Percentiles rank a stretch among this genome's conserved stretches.
Evolutionary conservation across 768 basidiomycete genomes (phyloP).

Genomic region (Rhodosporidiobolus sp.): DNA sequence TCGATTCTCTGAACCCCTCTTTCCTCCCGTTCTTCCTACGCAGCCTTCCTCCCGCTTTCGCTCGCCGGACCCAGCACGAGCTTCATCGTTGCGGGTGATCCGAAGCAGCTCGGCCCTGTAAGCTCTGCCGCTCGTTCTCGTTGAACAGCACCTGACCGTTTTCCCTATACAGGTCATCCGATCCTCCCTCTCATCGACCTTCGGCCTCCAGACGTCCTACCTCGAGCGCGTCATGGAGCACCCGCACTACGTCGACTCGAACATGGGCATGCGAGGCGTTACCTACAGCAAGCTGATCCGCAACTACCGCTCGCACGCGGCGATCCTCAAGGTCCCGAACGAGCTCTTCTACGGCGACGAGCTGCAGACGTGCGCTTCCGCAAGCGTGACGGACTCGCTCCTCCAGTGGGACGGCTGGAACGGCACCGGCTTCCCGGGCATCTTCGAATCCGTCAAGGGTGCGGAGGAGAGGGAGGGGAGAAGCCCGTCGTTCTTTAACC

Average conservation of each 20-base stretch:
- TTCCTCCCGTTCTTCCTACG: background rate
- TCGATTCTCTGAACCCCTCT: background rate
- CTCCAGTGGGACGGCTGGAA: slow-evolving; percentile 45
- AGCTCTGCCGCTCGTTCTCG: background rate
- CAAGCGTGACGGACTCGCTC: slow-evolving; percentile 1
- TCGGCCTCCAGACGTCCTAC: slow-evolving; percentile 46
- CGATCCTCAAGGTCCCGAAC: slow-evolving; percentile 47
- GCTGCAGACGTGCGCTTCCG: slow-evolving; percentile 40
- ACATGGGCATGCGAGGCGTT: background rate
- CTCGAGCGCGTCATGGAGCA: slow-evolving; percentile 48
- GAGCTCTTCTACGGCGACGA: slow-evolving; percentile 48
- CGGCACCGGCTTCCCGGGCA: slow-evolving; percentile 44
- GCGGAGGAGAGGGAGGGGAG: slow-evolving; percentile 48
- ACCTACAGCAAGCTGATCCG: slow-evolving; percentile 34
- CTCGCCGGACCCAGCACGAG: slow-evolving; percentile 22
- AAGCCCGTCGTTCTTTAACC: slow-evolving; percentile 47
- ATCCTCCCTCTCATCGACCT: slow-evolving; percentile 39
- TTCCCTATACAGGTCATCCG: slow-evolving; percentile 30
- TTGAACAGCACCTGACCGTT: background rate
- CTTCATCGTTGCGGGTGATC: slow-evolving; percentile 48
- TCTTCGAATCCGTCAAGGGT: slow-evolving; percentile 44
- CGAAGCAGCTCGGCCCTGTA: slow-evolving; percentile 49
- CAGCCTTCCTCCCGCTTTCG: slow-evolving; percentile 26
- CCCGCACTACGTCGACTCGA: slow-evolving; percentile 38
- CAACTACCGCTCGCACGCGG: slow-evolving; percentile 49